These are phyloP conservation scores for Phytophthora uliginosa DNA, from an alignment of 352 stramenopile species.

Conservation along the genomic window DNA sequence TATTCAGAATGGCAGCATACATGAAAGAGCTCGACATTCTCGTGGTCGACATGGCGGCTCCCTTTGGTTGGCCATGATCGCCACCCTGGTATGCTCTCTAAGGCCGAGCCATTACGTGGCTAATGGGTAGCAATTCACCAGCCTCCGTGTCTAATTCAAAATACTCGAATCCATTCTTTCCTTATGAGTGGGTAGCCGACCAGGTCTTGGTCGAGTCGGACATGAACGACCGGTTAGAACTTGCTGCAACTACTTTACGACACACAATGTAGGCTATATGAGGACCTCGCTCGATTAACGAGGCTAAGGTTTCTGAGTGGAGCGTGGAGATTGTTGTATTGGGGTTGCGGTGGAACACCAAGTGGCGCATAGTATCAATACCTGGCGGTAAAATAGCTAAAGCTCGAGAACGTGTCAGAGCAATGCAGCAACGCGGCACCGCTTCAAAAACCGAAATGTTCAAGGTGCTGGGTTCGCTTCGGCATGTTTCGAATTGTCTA, in stretches of 20 bases:
- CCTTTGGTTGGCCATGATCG: neutral
- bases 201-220: constrained; percentile 37
- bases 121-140: neutral
- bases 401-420: neutral
- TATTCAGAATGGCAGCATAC: constrained; percentile 17
- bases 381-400: neutral
- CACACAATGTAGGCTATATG: neutral
- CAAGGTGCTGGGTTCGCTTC: neutral
- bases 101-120: neutral
- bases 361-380: neutral
- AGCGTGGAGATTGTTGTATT: neutral
- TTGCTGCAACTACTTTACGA: neutral
- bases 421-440: neutral
- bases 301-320: neutral
- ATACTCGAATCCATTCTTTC: constrained; percentile 25
- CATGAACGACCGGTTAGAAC: neutral
- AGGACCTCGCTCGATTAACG: neutral
- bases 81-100: neutral
- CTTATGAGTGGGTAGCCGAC: constrained; percentile 46
- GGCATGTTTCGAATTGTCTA: neutral
- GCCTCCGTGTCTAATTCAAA: neutral
- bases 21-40: constrained; percentile 11
- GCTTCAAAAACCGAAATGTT: neutral
- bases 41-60: constrained; percentile 11
- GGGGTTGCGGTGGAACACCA: neutral